A percentile compares a stretch with the other conserved stretches of the same genome.
phyloP scores from a whole-genome alignment of 2,329 filamentous ascomycete species.

The Neocatenulostroma microsporum region DNA sequence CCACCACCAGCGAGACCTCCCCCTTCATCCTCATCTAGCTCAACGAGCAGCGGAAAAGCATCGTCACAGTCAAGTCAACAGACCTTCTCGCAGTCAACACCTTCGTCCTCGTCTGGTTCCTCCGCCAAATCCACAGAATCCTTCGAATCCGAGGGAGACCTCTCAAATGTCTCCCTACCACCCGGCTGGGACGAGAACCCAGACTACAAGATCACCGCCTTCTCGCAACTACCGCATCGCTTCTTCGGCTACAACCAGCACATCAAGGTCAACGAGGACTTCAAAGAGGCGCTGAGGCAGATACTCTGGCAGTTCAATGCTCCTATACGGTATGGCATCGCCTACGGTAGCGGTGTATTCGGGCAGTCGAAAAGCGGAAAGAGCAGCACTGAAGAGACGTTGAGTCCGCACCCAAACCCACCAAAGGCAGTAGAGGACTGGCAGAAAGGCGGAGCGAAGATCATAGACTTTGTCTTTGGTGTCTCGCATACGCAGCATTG shows the following conservation, averaged over 20 bases:
- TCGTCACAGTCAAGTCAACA: no score
- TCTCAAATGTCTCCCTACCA: constrained; percentile 32
- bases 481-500: constrained; percentile 93
- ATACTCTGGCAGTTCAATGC: constrained; percentile 88
- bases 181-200: constrained; percentile 69
- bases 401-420: constrained; percentile 68
- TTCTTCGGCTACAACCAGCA: constrained; percentile 94
- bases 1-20: neutral
- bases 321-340: constrained; percentile 92
- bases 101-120: constrained; percentile 3
- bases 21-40: neutral
- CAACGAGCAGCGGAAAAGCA: neutral
- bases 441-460: constrained; percentile 82
- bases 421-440: constrained; percentile 73
- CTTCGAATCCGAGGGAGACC: constrained; percentile 13
- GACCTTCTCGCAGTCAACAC: neutral
- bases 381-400: constrained; percentile 34
- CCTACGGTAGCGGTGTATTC: constrained; percentile 95
- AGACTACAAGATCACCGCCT: constrained; percentile 62
- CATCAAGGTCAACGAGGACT: constrained; percentile 90
- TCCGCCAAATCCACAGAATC: neutral
- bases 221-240: constrained; percentile 66
- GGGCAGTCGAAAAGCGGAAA: constrained; percentile 55
- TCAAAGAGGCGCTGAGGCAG: constrained; percentile 80
- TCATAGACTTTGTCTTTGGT: constrained; percentile 98